Conservation (phyloP, 129 eudicot species). For the Scalesia atractyloides region DNA sequence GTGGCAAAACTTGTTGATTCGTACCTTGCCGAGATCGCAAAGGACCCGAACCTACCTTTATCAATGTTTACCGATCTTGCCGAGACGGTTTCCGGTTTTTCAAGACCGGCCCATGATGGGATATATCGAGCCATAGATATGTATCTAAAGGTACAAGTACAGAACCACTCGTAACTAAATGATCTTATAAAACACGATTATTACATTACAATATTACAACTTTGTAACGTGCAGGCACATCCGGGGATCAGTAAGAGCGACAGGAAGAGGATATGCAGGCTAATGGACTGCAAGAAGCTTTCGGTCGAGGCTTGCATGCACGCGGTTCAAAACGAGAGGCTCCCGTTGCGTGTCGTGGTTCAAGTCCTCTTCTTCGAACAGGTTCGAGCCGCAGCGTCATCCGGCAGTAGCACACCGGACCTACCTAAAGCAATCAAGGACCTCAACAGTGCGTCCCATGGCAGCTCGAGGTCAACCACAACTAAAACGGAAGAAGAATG, state of each 20-base stretch:
- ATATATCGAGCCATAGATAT: slow-evolving; percentile 11
- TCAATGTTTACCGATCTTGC: slow-evolving; percentile 5
- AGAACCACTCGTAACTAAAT: background rate
- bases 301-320: slow-evolving; percentile 12
- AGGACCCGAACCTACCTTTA: slow-evolving; percentile 7
- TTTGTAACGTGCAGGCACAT: slow-evolving; percentile 7
- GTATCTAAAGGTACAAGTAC: slow-evolving; percentile 3
- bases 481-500: slow-evolving; percentile 11
- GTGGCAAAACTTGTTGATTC: slow-evolving; percentile 16
- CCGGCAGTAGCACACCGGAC: slow-evolving; percentile 7
- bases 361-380: slow-evolving; percentile 13
- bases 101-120: slow-evolving; percentile 14
- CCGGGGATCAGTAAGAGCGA: slow-evolving; percentile 11
- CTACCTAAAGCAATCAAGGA: slow-evolving; percentile 10
- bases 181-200: background rate
- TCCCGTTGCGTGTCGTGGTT: slow-evolving; percentile 13
- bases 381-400: slow-evolving; percentile 11
- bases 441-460: slow-evolving; percentile 5
- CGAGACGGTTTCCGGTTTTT: background rate
- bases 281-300: slow-evolving; percentile 15
- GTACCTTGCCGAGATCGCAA: slow-evolving; percentile 6
- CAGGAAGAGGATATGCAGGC: slow-evolving; percentile 11
- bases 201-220: background rate
- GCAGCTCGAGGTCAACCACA: slow-evolving; percentile 14
- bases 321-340: slow-evolving; percentile 16